Evolutionary conservation across 805 yeast genomes (phyloP), one percentile per base, ranked within the genome.

Genomic region (Yarrowia sp.): DNA sequence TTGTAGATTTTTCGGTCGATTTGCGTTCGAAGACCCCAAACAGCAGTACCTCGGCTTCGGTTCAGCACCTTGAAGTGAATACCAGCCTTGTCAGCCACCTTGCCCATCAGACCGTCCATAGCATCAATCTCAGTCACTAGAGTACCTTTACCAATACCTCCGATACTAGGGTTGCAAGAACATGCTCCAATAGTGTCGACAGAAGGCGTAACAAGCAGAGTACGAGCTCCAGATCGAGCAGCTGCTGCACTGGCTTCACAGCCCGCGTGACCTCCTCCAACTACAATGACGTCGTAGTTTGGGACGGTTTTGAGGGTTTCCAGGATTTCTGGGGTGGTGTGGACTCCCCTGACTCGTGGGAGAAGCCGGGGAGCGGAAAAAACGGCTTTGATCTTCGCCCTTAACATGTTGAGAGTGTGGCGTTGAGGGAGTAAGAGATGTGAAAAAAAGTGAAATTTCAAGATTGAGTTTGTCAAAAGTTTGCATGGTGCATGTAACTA

Each of bases 251-350:
- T 95, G 0, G 99, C 99, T 75, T 95, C 99, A 70, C 96, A 87
- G 11, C 99, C 99, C 39, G 99, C 99, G 78, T 95, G 99, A 0
- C 99, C 99, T 11, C 96, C 99, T 4, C 99, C 99, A 18, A 95
- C 85, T 4, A 95, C 93, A 1, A 93, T 82, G 0, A 92, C 97
- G 0, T 92, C 93, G 36, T 65, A 51, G 13, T 33, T 18, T 10
- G 66, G 68, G 5, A 70, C 67, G 0, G 33, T 32, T 11, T 44
- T 53, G 28, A 70, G 68, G 22, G 42, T 58, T 11, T 43, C 22
- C 4, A 35, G 3, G 41, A 58, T 43, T 1, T 58, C 42, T 1
- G 64, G 64, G 3, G 50, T 58, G 4, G 51, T 44, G 35, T 58
- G 64, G 18, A 58, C 35, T 2, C 51, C 33, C 22, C 51, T 13